A percentile compares a stretch with the other conserved stretches of the same genome.
phyloP scores from a whole-genome alignment of 2,329 filamentous ascomycete species.

The Pleomassaria siparia region DNA sequence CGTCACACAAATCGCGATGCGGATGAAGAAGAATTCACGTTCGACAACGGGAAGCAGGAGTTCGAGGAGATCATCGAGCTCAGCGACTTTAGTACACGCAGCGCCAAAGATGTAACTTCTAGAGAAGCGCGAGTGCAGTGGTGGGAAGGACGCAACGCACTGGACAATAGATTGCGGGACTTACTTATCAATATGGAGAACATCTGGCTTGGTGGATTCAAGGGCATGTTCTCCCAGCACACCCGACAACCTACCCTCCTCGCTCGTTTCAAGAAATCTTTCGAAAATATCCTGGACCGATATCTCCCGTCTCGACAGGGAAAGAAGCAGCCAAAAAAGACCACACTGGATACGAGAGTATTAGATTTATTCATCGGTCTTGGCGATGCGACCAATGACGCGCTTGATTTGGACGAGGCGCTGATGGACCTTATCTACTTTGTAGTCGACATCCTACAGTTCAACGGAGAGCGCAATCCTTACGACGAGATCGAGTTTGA shows the following conservation, averaged over 20 bases:
- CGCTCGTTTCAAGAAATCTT: conserved; percentile 72
- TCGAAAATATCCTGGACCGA: conserved; percentile 77
- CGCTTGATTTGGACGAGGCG: conserved; percentile 78
- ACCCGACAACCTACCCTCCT: conserved; percentile 64
- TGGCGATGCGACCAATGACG: conserved; percentile 68
- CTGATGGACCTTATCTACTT: conserved; percentile 95
- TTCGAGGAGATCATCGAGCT: conserved; percentile 78
- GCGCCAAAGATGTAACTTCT: conserved; percentile 67
- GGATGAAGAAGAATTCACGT: conserved; percentile 80
- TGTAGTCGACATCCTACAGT: conserved; percentile 92
- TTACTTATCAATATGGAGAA: conserved; percentile 85
- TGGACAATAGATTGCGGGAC: conserved; percentile 76
- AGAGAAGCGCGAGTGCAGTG: conserved; percentile 79
- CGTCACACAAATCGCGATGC: conserved; percentile 78
- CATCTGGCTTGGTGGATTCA: conserved; percentile 94
- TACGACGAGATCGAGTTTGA: conserved; percentile 99
- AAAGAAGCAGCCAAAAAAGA: conserved; percentile 51
- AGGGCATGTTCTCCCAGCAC: conserved; percentile 84
- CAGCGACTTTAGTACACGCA: conserved; percentile 83
- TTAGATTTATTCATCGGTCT: conserved; percentile 87
- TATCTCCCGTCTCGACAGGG: conserved; percentile 81
- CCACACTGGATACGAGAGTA: conserved; percentile 66
- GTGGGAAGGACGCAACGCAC: conserved; percentile 82
- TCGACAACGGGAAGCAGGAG: conserved; percentile 76
- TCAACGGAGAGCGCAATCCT: conserved; percentile 92